Percentiles rank a stretch among this genome's conserved stretches.
These are phyloP conservation scores for Cucurbita ficifolia DNA, from an alignment of 306 rosid species.

Conservation along the genomic window DNA sequence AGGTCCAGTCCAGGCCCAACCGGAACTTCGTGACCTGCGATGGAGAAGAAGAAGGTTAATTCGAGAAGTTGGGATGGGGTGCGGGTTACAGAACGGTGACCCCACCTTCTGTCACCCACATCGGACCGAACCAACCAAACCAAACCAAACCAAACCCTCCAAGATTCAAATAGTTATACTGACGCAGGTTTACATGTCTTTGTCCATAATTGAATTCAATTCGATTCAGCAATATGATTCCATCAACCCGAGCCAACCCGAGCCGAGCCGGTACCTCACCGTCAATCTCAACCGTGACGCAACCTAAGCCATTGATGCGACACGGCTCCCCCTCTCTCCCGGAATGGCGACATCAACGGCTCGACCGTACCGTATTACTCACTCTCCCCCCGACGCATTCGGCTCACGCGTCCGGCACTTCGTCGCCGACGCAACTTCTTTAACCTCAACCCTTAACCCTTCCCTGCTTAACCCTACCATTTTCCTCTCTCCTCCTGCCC, in stretches of 20 bases:
- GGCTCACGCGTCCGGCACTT: conserved; percentile 18
- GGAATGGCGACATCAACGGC: conserved; percentile 10
- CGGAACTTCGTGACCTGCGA: neutral
- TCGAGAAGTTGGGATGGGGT: neutral
- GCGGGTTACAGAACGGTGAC: neutral
- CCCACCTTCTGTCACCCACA: neutral
- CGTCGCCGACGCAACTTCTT: conserved; percentile 12
- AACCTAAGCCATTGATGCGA: neutral
- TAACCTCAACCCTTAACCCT: neutral
- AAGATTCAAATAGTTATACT: neutral
- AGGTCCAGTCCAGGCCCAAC: conserved; percentile 5
- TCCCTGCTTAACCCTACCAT: neutral
- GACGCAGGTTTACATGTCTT: neutral
- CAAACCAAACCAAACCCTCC: neutral
- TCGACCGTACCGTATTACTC: conserved; percentile 10
- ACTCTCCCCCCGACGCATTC: conserved; percentile 10
- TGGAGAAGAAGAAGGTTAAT: neutral
- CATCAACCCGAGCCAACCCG: neutral
- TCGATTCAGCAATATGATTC: neutral
- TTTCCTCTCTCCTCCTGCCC: neutral
- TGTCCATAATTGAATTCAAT: neutral
- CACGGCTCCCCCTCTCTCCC: conserved; percentile 1
- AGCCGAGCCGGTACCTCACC: neutral
- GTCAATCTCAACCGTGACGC: neutral
- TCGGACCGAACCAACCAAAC: too few species aligned